Base-by-base conservation (phyloP, 192 early-diverging fungal genomes). In the Allomyces javanicus region DNA sequence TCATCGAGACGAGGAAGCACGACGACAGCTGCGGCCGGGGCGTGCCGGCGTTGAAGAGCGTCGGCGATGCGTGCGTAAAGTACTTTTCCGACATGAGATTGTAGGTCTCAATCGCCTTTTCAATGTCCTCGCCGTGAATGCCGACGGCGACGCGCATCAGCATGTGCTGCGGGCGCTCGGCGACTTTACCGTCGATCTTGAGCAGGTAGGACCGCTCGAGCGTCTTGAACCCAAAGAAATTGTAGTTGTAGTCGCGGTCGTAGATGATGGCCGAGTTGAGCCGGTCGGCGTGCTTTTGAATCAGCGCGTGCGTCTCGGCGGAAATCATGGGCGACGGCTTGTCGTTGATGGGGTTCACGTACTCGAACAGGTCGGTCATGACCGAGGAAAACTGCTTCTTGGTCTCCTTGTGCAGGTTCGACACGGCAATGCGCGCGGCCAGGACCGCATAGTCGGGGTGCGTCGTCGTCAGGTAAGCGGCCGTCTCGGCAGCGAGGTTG, bases 171-270 rank as follows among this genome's bases (percentile, higher is more conserved):
- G 96, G 96, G 43, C 96, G 75, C 77, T 98, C 94, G 3, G 89
- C 93, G 27, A 93, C 85, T 65, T 85, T 84, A 40, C 86, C 85
- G 68, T 90, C 85, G 75, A 96, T 87, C 65, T 84, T 81, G 66
- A 99, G 78, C 24, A 99, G 82, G 71, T 99, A 99, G 45, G 87
- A 90, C 24, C 96, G 86, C 79, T 99, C 96, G 10, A 99, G 83
- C 12, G 94, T 99, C 80, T 99, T 99, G 87, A 96, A 96, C 10
- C 96, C 96, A 86, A 99, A 99, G 81, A 85, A 99, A 78, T 93
- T 93, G 82, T 96, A 99, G 70, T 85, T 88, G 74, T 92, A 96
- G 72, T 99, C 96, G 69, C 93, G 88, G 72, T 96, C 89, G 73
- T 96, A 99, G 71, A 93, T 93, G 65, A 99, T 86, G 61, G 94